Evolutionary conservation across 2,329 filamentous ascomycete species (phyloP).

Genomic region (Penicillium freii): DNA sequence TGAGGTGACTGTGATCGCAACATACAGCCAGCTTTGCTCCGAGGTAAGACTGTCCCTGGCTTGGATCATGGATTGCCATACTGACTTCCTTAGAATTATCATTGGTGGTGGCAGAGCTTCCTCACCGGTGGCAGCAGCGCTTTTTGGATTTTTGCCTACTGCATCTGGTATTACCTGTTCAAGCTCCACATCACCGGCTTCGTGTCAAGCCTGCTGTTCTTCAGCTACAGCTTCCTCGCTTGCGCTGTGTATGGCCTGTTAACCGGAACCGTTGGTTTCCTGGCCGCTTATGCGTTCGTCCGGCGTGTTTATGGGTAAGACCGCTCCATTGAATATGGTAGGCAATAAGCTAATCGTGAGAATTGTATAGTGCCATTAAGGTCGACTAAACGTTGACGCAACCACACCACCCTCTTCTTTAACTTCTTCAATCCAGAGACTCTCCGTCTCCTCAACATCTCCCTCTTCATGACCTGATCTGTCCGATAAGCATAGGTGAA

Average conservation of each 20-base stretch:
- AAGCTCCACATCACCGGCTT: constrained; percentile 80
- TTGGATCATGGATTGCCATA: neutral
- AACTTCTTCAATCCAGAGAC: neutral
- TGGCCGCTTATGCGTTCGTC: constrained; percentile 81
- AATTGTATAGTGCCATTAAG: constrained; percentile 32
- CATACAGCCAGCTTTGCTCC: constrained; percentile 77
- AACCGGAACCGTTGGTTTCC: constrained; percentile 79
- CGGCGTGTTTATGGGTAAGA: constrained; percentile 75
- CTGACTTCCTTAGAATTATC: constrained; percentile 60
- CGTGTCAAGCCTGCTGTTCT: constrained; percentile 76
- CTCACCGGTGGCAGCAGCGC: constrained; percentile 72
- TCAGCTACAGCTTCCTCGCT: constrained; percentile 78
- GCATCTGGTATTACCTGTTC: constrained; percentile 77
- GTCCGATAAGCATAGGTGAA: constrained; percentile 24
- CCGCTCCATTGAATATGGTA: neutral
- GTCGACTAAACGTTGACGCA: constrained; percentile 27
- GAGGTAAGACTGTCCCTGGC: constrained; percentile 54
- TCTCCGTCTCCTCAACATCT: neutral
- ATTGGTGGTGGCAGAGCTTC: constrained; percentile 93
- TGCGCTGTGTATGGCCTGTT: constrained; percentile 78
- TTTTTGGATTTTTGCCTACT: constrained; percentile 80
- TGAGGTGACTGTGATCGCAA: constrained; percentile 78
- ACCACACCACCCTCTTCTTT: neutral
- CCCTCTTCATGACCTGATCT: constrained; percentile 14
- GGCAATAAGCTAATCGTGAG: constrained; percentile 5